Conservation (phyloP, 1,139 yeast genomes). For the Nematodospora anomalae region DNA sequence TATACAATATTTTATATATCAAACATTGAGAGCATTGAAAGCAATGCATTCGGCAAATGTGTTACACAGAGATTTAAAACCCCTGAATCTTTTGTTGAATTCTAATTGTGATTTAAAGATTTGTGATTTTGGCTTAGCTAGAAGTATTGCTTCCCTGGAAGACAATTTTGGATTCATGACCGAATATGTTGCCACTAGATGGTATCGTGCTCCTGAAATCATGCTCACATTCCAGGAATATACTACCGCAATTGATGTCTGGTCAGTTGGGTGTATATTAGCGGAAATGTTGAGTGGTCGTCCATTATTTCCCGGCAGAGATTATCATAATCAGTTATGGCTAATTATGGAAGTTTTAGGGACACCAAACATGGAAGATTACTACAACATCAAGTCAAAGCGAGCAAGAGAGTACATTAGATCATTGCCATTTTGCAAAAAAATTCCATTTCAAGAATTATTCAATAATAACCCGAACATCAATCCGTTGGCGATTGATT, state of each 20-base stretch:
- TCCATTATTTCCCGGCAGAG: slow-evolving; percentile 81
- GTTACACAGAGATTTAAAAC: slow-evolving; percentile 43
- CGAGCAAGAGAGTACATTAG: slow-evolving; percentile 64
- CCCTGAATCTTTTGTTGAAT: slow-evolving; percentile 37
- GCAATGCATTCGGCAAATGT: slow-evolving; percentile 60
- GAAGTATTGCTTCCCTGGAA: slow-evolving; percentile 39
- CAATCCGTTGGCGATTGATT: slow-evolving; percentile 62
- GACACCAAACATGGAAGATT: slow-evolving; percentile 60
- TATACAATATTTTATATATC: slow-evolving; percentile 66
- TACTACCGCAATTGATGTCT: slow-evolving; percentile 70
- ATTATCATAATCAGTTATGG: slow-evolving; percentile 65
- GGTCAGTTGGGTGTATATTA: slow-evolving; percentile 79
- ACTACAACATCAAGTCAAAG: slow-evolving; percentile 54
- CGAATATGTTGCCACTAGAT: slow-evolving; percentile 76
- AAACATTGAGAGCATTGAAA: slow-evolving; percentile 61
- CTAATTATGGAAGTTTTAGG: slow-evolving; percentile 64
- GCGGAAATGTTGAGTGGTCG: slow-evolving; percentile 63
- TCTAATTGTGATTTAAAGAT: slow-evolving; percentile 44
- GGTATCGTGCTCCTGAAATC: slow-evolving; percentile 81
- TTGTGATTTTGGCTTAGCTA: slow-evolving; percentile 58
- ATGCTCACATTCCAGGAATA: slow-evolving; percentile 71
- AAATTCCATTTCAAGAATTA: slow-evolving; percentile 42
- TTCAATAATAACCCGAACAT: slow-evolving; percentile 38
- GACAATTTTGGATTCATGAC: slow-evolving; percentile 46
- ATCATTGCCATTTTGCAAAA: slow-evolving; percentile 55